Percentiles rank a stretch among this genome's conserved stretches.
phyloP scores from a whole-genome alignment of 768 basidiomycete genomes.

The Guyanaporus albipodus region DNA sequence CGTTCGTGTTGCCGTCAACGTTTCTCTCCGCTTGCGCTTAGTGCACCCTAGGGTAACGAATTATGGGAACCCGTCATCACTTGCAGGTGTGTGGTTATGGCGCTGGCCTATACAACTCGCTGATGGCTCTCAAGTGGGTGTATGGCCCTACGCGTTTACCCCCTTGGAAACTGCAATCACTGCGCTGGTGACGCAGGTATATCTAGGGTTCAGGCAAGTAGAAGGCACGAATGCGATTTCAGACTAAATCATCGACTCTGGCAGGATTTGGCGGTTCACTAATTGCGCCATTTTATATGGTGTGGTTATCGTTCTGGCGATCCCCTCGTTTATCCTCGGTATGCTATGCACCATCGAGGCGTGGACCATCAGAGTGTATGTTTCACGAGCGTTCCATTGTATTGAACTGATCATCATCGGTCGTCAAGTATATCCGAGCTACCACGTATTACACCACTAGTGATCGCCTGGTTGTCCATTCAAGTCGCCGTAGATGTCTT shows the following conservation, averaged over 20 bases:
- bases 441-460: slow-evolving; percentile 37
- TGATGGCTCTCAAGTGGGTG: slow-evolving; percentile 29
- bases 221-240: not conserved
- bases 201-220: slow-evolving; percentile 42
- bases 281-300: slow-evolving; percentile 24
- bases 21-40: not conserved
- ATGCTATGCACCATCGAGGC: slow-evolving; percentile 41
- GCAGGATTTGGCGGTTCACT: slow-evolving; percentile 17
- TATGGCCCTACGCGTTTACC: slow-evolving; percentile 51
- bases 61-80: slow-evolving; percentile 13
- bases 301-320: slow-evolving; percentile 35
- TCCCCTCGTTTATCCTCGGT: slow-evolving; percentile 42
- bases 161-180: slow-evolving; percentile 43
- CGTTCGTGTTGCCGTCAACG: not conserved
- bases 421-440: slow-evolving; percentile 37
- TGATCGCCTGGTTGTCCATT: slow-evolving; percentile 44
- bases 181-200: slow-evolving; percentile 47
- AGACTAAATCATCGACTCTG: not conserved
- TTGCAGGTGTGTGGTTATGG: not conserved
- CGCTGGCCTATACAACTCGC: too few species aligned
- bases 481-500: slow-evolving; percentile 42
- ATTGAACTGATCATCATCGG: not conserved
- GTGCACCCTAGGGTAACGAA: slow-evolving; percentile 2
- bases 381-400: not conserved
- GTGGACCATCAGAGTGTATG: slow-evolving; percentile 41